These are phyloP conservation scores for Boletales sp. DNA, from an alignment of 768 basidiomycete species.

Conservation along the genomic window DNA sequence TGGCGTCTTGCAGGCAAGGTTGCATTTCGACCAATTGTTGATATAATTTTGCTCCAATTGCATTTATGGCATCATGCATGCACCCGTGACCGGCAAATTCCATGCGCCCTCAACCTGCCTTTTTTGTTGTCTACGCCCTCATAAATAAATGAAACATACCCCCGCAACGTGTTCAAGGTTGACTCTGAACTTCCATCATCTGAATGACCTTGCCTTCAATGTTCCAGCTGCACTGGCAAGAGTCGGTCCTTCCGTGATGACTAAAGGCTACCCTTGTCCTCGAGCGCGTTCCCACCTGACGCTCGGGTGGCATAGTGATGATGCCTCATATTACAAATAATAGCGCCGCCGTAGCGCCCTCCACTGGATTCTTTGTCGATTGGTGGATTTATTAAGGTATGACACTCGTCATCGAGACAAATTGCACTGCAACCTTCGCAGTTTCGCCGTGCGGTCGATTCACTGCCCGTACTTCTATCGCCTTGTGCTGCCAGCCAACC, in stretches of 20 bases:
- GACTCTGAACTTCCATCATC: slow-evolving; percentile 10
- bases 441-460: not conserved
- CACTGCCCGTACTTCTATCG: not conserved
- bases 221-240: not conserved
- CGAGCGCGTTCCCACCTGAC: not conserved
- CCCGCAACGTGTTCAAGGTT: not conserved
- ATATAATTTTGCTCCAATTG: too few relatives aligned
- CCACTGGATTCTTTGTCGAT: not conserved
- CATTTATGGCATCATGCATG: too few relatives aligned
- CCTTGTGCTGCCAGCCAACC: not conserved
- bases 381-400: not conserved
- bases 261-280: not conserved
- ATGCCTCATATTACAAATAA: slow-evolving; percentile 21
- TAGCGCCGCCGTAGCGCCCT: not conserved
- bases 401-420: not conserved
- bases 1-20: not conserved
- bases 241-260: not conserved
- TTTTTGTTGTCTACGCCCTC: too few relatives aligned
- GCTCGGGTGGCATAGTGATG: slow-evolving; percentile 5
- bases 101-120: too few relatives aligned
- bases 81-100: too few relatives aligned
- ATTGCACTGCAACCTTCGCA: not conserved
- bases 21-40: too few relatives aligned
- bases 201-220: not conserved
- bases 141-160: not conserved